Base-by-base conservation (phyloP, 305 asterid species). In the Solanum hybrid region DNA sequence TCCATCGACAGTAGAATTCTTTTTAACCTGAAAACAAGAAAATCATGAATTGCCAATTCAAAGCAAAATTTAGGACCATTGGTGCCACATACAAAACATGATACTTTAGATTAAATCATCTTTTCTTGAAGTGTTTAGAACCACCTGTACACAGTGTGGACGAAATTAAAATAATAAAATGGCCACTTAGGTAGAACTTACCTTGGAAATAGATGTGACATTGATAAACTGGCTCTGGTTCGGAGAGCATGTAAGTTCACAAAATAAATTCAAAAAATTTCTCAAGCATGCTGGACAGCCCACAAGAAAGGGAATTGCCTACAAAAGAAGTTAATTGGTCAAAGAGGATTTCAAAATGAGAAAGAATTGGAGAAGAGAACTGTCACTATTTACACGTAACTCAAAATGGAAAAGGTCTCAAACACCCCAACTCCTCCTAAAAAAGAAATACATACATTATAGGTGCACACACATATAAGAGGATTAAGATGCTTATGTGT, bases 251-350 rank as follows among this genome's bases (percentile, higher is more conserved):
- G 99, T 93, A 86, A 98, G 99, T 95, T 97, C 99, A 87, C 99
- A 98, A 94, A 98, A 98, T 45, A 98, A 94, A 95, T 98, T 98
- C 95, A 98, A 93, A 91, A 98, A 98, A 92, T 97, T 98, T 92
- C 99, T 96, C 96, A 98, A 94, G 94, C 99, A 98, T 90, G 99
- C 98, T 80, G 99, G 99, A 93, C 99, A 98, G 77, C 99, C 99
- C 90, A 97, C 99, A 86, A 98, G 98, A 92, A 98, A 95, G 88
- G 99, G 99, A 92, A 98, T 94, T 88, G 98, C 99, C 99, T 98
- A 97, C 96, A 94, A 93, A 86, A 91, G 86, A 89, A 86, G 91
- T 92, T 86, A 92, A 87, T 88, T 85, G 91, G 79, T 88, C 90
- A 51, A 12, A 89, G 78, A 93, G 88, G 78, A 36, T 78, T 84